Percentiles rank a stretch among this genome's conserved stretches.
Evolutionary conservation across 139 green algal genomes (phyloP).

Genomic region (Micractinium sp.): DNA sequence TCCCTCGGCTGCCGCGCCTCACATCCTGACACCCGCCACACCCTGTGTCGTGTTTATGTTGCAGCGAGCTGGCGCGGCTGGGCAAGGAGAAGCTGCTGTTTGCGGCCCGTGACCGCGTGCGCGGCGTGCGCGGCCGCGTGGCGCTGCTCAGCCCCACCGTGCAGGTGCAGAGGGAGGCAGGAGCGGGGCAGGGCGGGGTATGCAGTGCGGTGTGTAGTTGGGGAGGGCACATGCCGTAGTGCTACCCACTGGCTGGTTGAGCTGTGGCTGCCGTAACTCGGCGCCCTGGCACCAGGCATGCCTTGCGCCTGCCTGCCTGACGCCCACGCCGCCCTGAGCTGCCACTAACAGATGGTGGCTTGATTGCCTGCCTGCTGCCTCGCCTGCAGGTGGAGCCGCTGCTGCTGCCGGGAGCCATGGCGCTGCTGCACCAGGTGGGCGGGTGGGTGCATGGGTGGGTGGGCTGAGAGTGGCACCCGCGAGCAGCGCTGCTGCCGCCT

Average conservation of each 20-base stretch:
- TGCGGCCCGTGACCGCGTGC: conserved; percentile 46
- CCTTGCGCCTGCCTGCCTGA: too few relatives aligned
- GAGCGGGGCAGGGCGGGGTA: too few relatives aligned
- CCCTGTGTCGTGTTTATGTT: not conserved
- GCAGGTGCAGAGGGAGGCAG: not conserved
- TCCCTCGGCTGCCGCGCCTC: not conserved
- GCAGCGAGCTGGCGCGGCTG: conserved; percentile 29
- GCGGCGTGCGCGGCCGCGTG: conserved; percentile 19
- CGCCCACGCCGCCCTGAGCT: not conserved
- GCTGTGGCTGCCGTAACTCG: too few relatives aligned
- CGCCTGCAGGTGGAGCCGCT: conserved; percentile 41
- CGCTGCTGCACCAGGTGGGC: conserved; percentile 66
- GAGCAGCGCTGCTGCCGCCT: not conserved
- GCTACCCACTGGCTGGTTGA: not conserved
- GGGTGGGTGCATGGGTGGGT: not conserved
- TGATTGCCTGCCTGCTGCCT: not conserved
- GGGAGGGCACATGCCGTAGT: too few relatives aligned
- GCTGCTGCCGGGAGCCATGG: conserved; percentile 64
- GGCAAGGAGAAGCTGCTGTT: conserved; percentile 61
- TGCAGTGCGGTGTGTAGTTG: too few relatives aligned
- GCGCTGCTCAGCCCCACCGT: conserved; percentile 37
- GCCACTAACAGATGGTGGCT: too few relatives aligned
- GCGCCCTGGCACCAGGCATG: too few relatives aligned
- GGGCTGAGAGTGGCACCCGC: not conserved
- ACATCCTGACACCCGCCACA: not conserved